Conservation (phyloP, 768 basidiomycete species). For the Fistulinella prunicolor region DNA sequence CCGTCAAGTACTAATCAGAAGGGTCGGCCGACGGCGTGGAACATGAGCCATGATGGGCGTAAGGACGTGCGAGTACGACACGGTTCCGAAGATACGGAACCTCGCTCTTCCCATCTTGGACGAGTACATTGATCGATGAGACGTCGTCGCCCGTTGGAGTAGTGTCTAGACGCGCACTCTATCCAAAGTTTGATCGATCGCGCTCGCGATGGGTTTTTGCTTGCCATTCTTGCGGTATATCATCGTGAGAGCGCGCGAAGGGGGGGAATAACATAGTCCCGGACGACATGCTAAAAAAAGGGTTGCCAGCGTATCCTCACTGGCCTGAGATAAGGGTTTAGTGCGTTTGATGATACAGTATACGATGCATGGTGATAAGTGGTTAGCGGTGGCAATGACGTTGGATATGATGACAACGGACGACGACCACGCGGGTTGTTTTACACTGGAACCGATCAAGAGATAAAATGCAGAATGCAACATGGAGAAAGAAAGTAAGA, state of each 20-base stretch:
- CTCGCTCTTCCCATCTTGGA: neutral
- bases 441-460: neutral
- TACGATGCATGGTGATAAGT: neutral
- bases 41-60: too few species aligned
- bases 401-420: neutral
- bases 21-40: too few species aligned
- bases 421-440: neutral
- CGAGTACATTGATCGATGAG: constrained; percentile 8
- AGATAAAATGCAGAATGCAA: neutral
- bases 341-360: neutral
- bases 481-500: neutral
- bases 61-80: too few species aligned
- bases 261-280: constrained; percentile 8
- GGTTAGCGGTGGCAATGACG: neutral
- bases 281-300: constrained; percentile 5
- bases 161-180: neutral
- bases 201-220: constrained; percentile 6
- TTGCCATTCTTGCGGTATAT: neutral
- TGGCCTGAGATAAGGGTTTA: constrained; percentile 15
- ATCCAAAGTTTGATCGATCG: constrained; percentile 21
- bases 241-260: constrained; percentile 13
- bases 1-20: too few species aligned
- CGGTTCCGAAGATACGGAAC: too few species aligned
- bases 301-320: neutral
- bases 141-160: constrained; percentile 2